Base-by-base conservation (phyloP, 305 asterid species). In the Coffea humblotiana region DNA sequence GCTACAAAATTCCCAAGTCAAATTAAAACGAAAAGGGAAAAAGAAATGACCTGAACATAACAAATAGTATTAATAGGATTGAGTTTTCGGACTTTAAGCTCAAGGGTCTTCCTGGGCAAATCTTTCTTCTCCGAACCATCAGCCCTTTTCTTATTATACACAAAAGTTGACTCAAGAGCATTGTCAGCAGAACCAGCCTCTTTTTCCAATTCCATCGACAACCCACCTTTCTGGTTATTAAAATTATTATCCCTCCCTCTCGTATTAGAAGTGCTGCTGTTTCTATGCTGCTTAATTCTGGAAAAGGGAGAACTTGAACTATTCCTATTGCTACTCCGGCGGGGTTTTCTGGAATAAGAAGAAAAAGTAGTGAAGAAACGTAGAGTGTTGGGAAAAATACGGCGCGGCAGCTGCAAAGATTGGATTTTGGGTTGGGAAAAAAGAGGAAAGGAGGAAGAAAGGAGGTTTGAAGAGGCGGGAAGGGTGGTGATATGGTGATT, bases 141-240 rank as follows among this genome's bases (percentile, higher is more conserved):
- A 40, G 98, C 98, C 88, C 98, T 91, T 88, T 90, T 90, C 75
- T 83, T 86, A 77, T 93, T 95, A 84, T 91, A 95, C 72, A 92
- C 97, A 32, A 78, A 52, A 72, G 25, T 76, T 47, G 76, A 75
- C 83, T 83, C 94, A 29, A 2, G 58, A 58, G 40, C 79, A 75
- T 64, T 66, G 64, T 56, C 80, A 48, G 52, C 69, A 49, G 84
- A 78, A 68, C 37, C 12, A 71, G 35, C 21, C 14, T 8, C 79
- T 74, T 85, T 91, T 74, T 86, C 91, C 87, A 87, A 89, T 68
- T 87, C 91, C 93, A 89, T 91, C 12, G 84, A 79, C 82, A 79
- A 77, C 52, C 87, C 89, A 65, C 86, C 80, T 83, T 84, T 87
- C 56, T 71, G 70, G 45, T 27, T 69, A 70, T 72, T 78, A 4